phyloP scores from a whole-genome alignment of 2,329 filamentous ascomycete species.

The Cladosporium cucumerinum region DNA sequence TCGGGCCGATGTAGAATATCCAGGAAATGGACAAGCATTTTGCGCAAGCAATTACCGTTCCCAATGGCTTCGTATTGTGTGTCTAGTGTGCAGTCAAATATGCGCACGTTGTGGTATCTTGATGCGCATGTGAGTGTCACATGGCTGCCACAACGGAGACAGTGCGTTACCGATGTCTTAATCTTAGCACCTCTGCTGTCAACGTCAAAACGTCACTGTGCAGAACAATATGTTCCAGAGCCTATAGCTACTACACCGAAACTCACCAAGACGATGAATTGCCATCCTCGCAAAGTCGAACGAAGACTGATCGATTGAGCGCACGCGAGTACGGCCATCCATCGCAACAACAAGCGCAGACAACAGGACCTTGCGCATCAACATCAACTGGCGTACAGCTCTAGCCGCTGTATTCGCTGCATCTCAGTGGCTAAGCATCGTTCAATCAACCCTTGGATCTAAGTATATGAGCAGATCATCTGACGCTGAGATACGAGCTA shows the following conservation, averaged over 20 bases:
- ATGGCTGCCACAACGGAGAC: neutral
- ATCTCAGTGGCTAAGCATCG: neutral
- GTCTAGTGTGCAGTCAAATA: neutral
- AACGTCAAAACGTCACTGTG: neutral
- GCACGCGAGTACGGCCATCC: too few species aligned
- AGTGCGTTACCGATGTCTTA: neutral
- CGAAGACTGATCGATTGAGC: too few species aligned
- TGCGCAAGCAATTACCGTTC: conserved; percentile 5
- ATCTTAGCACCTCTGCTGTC: neutral
- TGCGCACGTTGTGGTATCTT: neutral
- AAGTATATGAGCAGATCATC: neutral
- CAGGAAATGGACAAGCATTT: neutral
- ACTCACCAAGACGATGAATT: neutral
- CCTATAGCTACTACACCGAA: neutral
- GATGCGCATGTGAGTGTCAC: neutral
- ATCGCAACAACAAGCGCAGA: too few species aligned
- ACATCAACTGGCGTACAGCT: neutral
- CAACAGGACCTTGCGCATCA: too few species aligned
- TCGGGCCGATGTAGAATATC: neutral
- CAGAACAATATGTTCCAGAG: neutral
- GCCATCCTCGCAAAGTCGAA: neutral
- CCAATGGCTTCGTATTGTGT: neutral
- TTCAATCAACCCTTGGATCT: neutral
- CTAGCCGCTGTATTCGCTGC: neutral
- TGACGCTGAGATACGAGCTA: neutral